Evolutionary conservation across 2,329 filamentous ascomycete genomes (phyloP).

Genomic region (Leptographium wingfieldii): DNA sequence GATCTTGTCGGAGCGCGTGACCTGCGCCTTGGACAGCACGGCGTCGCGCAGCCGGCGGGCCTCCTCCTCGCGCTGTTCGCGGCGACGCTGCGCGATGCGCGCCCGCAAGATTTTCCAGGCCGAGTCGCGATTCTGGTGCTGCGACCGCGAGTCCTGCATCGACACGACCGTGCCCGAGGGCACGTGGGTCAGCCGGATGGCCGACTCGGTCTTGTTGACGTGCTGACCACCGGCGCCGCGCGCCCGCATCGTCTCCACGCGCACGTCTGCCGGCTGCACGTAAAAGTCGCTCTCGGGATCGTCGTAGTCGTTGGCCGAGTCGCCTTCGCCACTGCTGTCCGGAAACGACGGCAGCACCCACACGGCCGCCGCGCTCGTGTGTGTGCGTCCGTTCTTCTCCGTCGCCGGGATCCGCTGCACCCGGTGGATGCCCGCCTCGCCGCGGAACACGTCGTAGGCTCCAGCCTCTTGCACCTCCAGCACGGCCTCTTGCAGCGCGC

Average conservation of each 20-base stretch:
- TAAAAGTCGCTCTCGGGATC: conserved; percentile 89
- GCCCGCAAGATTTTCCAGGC: conserved; percentile 80
- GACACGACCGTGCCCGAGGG: conserved; percentile 78
- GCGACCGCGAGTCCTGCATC: conserved; percentile 87
- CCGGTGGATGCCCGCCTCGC: conserved; percentile 87
- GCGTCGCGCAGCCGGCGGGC: conserved; percentile 61
- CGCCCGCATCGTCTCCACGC: conserved; percentile 79
- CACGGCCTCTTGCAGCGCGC: conserved; percentile 72
- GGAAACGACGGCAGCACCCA: conserved; percentile 83
- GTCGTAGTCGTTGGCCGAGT: conserved; percentile 45
- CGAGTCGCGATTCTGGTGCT: conserved; percentile 75
- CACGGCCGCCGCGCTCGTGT: conserved; percentile 85
- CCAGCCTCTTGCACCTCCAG: conserved; percentile 67
- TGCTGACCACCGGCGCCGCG: conserved; percentile 91
- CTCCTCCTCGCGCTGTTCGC: conserved; percentile 76
- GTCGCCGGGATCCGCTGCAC: conserved; percentile 90
- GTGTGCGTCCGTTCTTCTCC: conserved; percentile 79
- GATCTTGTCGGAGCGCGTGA: conserved; percentile 87
- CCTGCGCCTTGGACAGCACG: conserved; percentile 66
- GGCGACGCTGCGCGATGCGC: conserved; percentile 63
- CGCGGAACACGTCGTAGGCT: conserved; percentile 69
- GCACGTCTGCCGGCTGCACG: conserved; percentile 71
- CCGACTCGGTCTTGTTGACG: conserved; percentile 96
- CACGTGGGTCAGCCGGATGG: conserved; percentile 80
- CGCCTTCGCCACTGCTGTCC: conserved; percentile 25